Conservation (phyloP, 2,329 filamentous ascomycete genomes). For the Diaporthe citri region DNA sequence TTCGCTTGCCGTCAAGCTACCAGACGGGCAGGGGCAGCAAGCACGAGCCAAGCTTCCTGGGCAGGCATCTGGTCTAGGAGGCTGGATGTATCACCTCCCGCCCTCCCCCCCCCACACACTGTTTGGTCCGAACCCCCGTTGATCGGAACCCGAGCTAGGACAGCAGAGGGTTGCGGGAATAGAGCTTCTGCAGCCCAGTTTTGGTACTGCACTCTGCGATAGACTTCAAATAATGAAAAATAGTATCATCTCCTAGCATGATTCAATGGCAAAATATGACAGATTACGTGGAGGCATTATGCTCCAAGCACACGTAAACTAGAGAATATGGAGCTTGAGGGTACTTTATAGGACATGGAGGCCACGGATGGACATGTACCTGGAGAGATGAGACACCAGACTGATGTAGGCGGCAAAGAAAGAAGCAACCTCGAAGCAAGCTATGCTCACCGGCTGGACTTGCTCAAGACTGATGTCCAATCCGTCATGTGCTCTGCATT, state of each 20-base stretch:
- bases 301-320: not conserved
- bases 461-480: not conserved
- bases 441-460: not conserved
- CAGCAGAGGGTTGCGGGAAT: not conserved
- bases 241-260: not conserved
- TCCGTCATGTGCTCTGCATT: not conserved
- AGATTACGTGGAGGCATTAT: too few relatives aligned
- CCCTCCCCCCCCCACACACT: not conserved
- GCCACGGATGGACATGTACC: not conserved
- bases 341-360: not conserved
- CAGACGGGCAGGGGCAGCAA: slow-evolving; percentile 26
- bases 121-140: not conserved
- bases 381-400: not conserved
- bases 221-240: not conserved
- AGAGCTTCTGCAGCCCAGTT: not conserved
- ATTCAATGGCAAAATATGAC: not conserved
- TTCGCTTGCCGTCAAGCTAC: slow-evolving; percentile 24
- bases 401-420: not conserved
- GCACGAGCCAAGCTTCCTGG: slow-evolving; percentile 29
- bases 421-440: slow-evolving; percentile 1
- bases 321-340: too few relatives aligned
- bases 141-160: not conserved
- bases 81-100: too few relatives aligned
- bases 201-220: too few relatives aligned
- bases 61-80: not conserved